phyloP scores from a whole-genome alignment of 345 rosid species.

The Gossypium turneri region DNA sequence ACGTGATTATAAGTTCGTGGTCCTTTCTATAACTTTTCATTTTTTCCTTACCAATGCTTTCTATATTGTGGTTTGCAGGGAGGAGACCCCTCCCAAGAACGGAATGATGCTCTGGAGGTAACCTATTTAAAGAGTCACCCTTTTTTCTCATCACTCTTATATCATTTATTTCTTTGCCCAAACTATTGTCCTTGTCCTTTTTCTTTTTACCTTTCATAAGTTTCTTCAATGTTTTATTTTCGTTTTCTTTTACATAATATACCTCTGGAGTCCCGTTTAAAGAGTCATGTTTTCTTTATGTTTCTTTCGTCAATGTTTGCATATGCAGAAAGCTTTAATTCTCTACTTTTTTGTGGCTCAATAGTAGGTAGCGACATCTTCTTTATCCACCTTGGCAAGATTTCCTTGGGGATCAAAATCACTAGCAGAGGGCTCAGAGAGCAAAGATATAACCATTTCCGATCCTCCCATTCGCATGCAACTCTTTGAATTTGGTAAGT shows the following conservation, averaged over 20 bases:
- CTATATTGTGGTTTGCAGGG: slow-evolving; percentile 39
- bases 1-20: not conserved
- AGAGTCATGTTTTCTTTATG: not conserved
- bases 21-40: not conserved
- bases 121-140: not conserved
- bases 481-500: slow-evolving; percentile 73
- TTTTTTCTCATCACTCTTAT: not conserved
- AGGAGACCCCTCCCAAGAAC: slow-evolving; percentile 67
- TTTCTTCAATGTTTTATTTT: not conserved
- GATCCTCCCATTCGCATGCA: slow-evolving; percentile 51
- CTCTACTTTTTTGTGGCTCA: slow-evolving; percentile 1
- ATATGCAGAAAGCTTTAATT: not conserved
- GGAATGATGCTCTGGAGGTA: slow-evolving; percentile 68
- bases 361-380: slow-evolving; percentile 64
- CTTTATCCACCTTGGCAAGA: slow-evolving; percentile 58
- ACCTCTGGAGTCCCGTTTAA: not conserved
- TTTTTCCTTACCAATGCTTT: not conserved
- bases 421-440: slow-evolving; percentile 20
- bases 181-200: not conserved
- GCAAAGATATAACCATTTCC: slow-evolving; percentile 22
- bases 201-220: not conserved
- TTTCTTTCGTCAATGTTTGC: not conserved
- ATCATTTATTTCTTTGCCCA: not conserved
- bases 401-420: slow-evolving; percentile 78
- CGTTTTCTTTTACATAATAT: not conserved